Percentiles rank a stretch among this genome's conserved stretches.
These are phyloP conservation scores for Drechslerella coelobrocha DNA, from an alignment of 2,329 filamentous ascomycete genomes.

Conservation along the genomic window DNA sequence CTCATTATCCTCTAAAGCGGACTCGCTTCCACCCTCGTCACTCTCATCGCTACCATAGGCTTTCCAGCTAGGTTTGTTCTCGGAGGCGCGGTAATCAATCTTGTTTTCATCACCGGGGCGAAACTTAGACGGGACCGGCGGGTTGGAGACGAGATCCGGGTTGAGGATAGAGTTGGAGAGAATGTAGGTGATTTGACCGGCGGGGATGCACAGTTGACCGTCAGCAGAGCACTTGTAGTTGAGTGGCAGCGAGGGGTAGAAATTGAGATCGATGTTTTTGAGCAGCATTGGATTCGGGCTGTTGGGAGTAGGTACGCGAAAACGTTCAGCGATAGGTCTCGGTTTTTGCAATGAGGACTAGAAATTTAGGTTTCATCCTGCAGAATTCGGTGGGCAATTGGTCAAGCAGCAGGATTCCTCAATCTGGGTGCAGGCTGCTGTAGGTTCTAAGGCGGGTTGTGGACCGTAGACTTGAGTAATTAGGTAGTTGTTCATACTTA, in stretches of 20 bases:
- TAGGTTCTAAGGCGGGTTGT: too few species aligned
- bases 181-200: constrained; percentile 33
- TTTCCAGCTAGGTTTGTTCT: constrained; percentile 37
- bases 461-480: too few species aligned
- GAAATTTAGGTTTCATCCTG: not conserved
- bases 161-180: constrained; percentile 41
- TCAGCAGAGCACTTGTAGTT: constrained; percentile 48
- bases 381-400: not conserved
- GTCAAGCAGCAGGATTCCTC: too few species aligned
- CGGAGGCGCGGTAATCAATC: constrained; percentile 37
- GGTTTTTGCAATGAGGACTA: constrained; percentile 10
- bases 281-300: constrained; percentile 29
- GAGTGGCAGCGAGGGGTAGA: constrained; percentile 40
- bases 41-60: constrained; percentile 20
- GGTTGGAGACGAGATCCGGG: constrained; percentile 43
- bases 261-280: constrained; percentile 48
- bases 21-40: not conserved
- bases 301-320: too few species aligned
- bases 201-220: constrained; percentile 47
- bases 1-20: constrained; percentile 10
- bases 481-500: too few species aligned
- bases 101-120: constrained; percentile 47
- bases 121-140: constrained; percentile 46
- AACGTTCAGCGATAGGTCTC: constrained; percentile 31
- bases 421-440: too few species aligned